A percentile compares a stretch with the other conserved stretches of the same genome.
Conservation (phyloP, 108 stramenopile species). For the Aureococcus anophagefferens region DNA sequence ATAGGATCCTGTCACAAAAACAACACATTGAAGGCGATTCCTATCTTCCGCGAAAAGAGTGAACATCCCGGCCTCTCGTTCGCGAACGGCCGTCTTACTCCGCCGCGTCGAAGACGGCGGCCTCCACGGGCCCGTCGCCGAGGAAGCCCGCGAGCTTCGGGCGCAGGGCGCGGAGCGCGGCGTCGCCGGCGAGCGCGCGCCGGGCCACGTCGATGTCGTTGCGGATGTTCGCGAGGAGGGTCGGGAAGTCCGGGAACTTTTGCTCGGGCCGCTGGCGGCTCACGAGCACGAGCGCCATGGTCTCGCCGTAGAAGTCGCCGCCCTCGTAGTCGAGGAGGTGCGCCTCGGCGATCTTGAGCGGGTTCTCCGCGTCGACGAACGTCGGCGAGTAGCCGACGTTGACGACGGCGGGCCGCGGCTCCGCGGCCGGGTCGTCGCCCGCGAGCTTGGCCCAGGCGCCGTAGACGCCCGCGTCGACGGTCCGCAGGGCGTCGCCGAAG, state of each 20-base stretch:
- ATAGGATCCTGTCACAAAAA: too few relatives aligned
- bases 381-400: slow-evolving; percentile 84
- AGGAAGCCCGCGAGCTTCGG: too few relatives aligned
- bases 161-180: too few relatives aligned
- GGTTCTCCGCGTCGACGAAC: slow-evolving; percentile 72
- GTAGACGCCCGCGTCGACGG: slow-evolving; percentile 63
- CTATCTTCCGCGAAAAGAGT: too few relatives aligned
- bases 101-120: too few relatives aligned
- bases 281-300: slow-evolving; percentile 58
- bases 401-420: slow-evolving; percentile 53
- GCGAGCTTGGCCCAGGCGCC: slow-evolving; percentile 52
- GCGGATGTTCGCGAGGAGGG: slow-evolving; percentile 58
- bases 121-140: too few relatives aligned
- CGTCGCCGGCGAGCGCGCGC: slow-evolving; percentile 31
- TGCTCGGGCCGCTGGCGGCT: slow-evolving; percentile 64
- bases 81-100: too few relatives aligned
- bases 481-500: slow-evolving; percentile 60
- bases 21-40: too few relatives aligned
- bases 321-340: slow-evolving; percentile 51
- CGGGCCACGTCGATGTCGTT: slow-evolving; percentile 58
- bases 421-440: neutral
- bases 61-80: too few relatives aligned
- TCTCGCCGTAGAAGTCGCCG: slow-evolving; percentile 65
- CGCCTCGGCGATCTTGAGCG: slow-evolving; percentile 76
- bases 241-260: slow-evolving; percentile 67